Percentiles rank a stretch among this genome's conserved stretches.
phyloP scores from a whole-genome alignment of 805 yeast species.

The Ogataea dorogensis region DNA sequence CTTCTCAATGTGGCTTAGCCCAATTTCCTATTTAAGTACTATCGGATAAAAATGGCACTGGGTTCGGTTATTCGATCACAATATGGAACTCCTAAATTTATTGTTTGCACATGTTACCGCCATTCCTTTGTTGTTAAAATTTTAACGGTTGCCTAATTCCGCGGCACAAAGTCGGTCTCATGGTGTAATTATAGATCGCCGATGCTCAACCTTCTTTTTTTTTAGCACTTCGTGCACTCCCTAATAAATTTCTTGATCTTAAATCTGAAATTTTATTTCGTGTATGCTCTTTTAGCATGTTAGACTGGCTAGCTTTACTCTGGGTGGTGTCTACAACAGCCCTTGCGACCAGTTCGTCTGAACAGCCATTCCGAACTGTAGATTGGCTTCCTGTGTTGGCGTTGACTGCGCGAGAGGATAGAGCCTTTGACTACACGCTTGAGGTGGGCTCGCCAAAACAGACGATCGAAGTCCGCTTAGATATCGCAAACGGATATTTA shows the following conservation, averaged over 20 bases:
- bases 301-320: not conserved
- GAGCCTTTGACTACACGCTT: conserved; percentile 27
- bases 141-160: too few relatives aligned
- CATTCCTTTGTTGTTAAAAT: too few relatives aligned
- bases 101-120: too few relatives aligned
- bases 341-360: conserved; percentile 6
- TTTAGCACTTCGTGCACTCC: not conserved
- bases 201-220: conserved; percentile 1
- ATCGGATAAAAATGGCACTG: too few relatives aligned
- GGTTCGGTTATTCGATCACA: too few relatives aligned
- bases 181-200: too few relatives aligned
- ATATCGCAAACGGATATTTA: conserved; percentile 27
- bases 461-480: conserved; percentile 28
- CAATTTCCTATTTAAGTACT: too few relatives aligned
- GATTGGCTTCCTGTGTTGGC: conserved; percentile 22
- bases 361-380: conserved; percentile 8
- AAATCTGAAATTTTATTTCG: conserved; percentile 1
- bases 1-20: too few relatives aligned
- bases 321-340: not conserved
- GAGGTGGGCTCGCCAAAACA: conserved; percentile 29
- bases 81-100: too few relatives aligned
- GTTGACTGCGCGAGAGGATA: conserved; percentile 11
- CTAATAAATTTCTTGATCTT: too few relatives aligned
- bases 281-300: conserved; percentile 2
- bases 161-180: too few relatives aligned